Evolutionary conservation across 1,284 basidiomycete genomes (phyloP).

Genomic region (Ustilago esculenta): DNA sequence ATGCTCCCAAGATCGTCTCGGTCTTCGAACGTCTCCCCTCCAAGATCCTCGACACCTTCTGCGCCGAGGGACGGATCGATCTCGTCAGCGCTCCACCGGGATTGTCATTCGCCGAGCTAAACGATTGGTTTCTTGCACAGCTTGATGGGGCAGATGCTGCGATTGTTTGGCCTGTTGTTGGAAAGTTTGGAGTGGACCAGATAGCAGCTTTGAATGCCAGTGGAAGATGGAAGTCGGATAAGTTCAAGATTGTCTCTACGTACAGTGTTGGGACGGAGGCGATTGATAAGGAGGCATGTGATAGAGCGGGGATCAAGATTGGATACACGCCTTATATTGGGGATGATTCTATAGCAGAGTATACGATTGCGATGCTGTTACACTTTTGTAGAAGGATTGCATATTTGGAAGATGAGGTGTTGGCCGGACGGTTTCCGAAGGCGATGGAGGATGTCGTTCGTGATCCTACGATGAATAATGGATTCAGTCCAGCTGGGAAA

Average conservation of each 20-base stretch:
- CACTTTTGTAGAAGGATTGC: conserved; percentile 13
- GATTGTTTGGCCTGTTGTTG: conserved; percentile 22
- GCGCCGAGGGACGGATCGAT: conserved; percentile 7
- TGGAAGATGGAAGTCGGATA: too few species aligned
- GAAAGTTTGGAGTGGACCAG: conserved; percentile 11
- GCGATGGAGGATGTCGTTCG: conserved; percentile 8
- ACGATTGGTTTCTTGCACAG: conserved; percentile 16
- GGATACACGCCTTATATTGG: conserved; percentile 27
- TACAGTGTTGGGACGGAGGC: conserved; percentile 28
- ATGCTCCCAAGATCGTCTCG: conserved; percentile 22
- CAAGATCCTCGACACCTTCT: conserved; percentile 9
- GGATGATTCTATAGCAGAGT: conserved; percentile 24
- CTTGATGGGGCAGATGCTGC: conserved; percentile 19
- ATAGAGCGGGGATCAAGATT: conserved; percentile 14
- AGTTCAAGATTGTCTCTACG: conserved; percentile 14
- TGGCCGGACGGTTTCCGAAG: not conserved
- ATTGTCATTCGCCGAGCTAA: conserved; percentile 4
- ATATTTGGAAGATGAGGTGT: not conserved
- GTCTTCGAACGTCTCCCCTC: conserved; percentile 25
- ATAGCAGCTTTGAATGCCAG: conserved; percentile 8
- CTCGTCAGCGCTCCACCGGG: conserved; percentile 11
- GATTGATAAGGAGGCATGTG: conserved; percentile 16
- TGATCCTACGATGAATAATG: conserved; percentile 23
- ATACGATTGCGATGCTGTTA: conserved; percentile 31
- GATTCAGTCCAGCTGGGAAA: conserved; percentile 20